A percentile compares a stretch with the other conserved stretches of the same genome.
These are phyloP conservation scores for Abelmoschus esculentus DNA, from an alignment of 345 rosid genomes.

Conservation along the genomic window DNA sequence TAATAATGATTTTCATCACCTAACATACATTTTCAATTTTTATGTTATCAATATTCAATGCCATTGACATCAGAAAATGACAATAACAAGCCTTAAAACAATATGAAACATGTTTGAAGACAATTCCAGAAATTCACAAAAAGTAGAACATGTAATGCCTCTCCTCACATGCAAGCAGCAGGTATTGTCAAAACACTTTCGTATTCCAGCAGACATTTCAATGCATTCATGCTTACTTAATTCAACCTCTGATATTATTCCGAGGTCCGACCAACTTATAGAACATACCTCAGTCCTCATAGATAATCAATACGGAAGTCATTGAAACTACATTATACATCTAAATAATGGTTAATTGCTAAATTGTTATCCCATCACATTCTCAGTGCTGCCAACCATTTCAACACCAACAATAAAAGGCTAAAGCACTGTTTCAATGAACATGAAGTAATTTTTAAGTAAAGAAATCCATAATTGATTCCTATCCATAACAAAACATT, in stretches of 20 bases:
- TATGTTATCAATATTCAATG: background rate
- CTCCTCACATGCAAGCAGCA: background rate
- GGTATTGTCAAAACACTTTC: background rate
- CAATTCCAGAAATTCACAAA: background rate
- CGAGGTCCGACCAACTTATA: background rate
- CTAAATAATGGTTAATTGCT: background rate
- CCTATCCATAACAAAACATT: background rate
- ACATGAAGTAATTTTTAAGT: background rate
- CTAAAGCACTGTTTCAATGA: background rate
- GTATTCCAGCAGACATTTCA: background rate
- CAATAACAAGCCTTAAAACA: background rate
- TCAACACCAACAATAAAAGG: background rate
- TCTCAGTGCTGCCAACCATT: background rate
- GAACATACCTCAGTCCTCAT: background rate
- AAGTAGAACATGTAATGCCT: background rate
- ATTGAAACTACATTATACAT: background rate
- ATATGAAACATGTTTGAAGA: background rate
- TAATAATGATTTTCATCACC: background rate
- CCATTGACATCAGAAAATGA: background rate
- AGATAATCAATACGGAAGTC: background rate
- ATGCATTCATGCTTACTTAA: background rate
- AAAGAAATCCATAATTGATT: background rate
- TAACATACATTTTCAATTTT: background rate
- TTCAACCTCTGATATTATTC: background rate
- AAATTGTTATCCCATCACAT: too few species aligned